phyloP scores from a whole-genome alignment of 192 early-diverging fungal species.

The Backusella psychrophila region DNA sequence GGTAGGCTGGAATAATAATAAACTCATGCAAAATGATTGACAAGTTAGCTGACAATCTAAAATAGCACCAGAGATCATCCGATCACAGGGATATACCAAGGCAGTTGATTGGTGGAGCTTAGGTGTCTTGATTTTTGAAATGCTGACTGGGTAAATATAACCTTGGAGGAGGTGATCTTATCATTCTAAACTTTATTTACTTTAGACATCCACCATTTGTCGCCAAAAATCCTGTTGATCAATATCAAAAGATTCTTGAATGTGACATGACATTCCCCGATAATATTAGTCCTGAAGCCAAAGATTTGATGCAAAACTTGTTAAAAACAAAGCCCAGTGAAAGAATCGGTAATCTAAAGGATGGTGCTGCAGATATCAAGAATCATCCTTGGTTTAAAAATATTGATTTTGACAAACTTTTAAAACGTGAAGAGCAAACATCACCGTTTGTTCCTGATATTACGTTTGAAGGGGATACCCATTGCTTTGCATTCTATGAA shows the following conservation, averaged over 20 bases:
- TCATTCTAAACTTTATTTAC: neutral
- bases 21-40: neutral
- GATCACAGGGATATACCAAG: constrained; percentile 78
- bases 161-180: neutral
- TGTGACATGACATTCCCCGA: constrained; percentile 72
- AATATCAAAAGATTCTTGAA: constrained; percentile 85
- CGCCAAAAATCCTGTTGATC: constrained; percentile 84
- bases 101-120: constrained; percentile 97
- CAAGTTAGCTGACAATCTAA: constrained; percentile 40
- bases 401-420: constrained; percentile 45
- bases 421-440: constrained; percentile 32
- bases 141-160: constrained; percentile 43
- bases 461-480: constrained; percentile 44
- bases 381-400: constrained; percentile 73
- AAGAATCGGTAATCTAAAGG: constrained; percentile 57
- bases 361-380: constrained; percentile 76
- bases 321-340: constrained; percentile 74
- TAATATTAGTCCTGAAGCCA: constrained; percentile 65
- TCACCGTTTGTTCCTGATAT: constrained; percentile 53
- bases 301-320: constrained; percentile 73
- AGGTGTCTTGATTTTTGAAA: constrained; percentile 90
- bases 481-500: constrained; percentile 31
- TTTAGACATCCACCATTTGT: constrained; percentile 74
- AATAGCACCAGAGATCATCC: constrained; percentile 86
- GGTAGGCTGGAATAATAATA: neutral